Evolutionary conservation across 2,329 filamentous ascomycete genomes (phyloP).

Genomic region (Dothidotthia symphoricarpi): DNA sequence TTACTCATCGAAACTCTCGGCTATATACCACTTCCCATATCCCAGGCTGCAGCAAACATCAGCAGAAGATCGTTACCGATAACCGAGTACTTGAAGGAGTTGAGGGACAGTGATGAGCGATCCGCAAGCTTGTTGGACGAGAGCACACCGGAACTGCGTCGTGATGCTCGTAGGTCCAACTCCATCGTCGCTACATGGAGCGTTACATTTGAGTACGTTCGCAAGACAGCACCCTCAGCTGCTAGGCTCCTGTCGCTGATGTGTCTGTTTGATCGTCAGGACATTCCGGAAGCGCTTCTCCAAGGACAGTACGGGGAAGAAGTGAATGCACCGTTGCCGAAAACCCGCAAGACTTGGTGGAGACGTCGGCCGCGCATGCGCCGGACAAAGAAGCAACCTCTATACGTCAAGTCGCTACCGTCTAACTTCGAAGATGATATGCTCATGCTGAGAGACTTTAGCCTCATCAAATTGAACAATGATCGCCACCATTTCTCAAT

Average conservation of each 20-base stretch:
- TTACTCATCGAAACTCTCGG: constrained; percentile 4
- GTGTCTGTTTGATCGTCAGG: constrained; percentile 18
- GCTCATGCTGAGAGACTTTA: constrained; percentile 13
- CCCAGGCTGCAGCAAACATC: constrained; percentile 7
- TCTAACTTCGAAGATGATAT: constrained; percentile 21
- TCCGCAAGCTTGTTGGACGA: neutral
- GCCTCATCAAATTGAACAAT: constrained; percentile 7
- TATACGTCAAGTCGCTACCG: neutral
- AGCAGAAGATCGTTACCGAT: constrained; percentile 3
- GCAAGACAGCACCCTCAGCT: constrained; percentile 26
- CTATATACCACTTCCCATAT: constrained; percentile 7
- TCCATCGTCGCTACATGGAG: constrained; percentile 41
- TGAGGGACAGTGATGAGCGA: neutral
- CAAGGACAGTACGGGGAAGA: constrained; percentile 1
- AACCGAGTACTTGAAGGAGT: neutral
- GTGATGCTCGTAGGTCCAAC: constrained; percentile 7
- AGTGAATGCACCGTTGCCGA: neutral
- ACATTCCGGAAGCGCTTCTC: constrained; percentile 24
- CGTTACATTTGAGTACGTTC: constrained; percentile 39
- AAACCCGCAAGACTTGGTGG: too few relatives aligned
- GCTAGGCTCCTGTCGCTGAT: constrained; percentile 46
- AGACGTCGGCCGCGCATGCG: too few relatives aligned
- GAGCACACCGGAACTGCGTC: neutral
- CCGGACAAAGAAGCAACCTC: constrained; percentile 11
- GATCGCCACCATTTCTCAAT: constrained; percentile 13